phyloP scores from a whole-genome alignment of 2,329 filamentous ascomycete genomes.

The Monilinia laxa region DNA sequence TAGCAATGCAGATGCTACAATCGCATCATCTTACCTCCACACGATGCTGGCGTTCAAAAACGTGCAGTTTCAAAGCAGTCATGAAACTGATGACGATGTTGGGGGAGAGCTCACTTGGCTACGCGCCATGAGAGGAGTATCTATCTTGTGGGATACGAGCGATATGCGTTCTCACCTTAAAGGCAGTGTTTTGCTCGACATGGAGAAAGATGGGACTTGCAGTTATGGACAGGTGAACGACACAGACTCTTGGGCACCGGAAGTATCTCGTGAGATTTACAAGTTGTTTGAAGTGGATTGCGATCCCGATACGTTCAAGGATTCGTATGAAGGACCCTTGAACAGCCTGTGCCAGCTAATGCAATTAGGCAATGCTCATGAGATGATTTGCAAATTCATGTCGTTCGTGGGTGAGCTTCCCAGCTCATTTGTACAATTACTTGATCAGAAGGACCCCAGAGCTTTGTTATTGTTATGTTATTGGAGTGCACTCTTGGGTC shows the following conservation, averaged over 20 bases:
- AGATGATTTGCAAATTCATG: constrained; percentile 17
- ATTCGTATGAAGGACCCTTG: constrained; percentile 5
- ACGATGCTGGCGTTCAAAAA: constrained; percentile 24
- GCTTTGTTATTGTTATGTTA: constrained; percentile 22
- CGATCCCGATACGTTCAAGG: not conserved
- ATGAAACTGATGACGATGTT: not conserved
- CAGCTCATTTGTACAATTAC: not conserved
- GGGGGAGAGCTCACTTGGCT: constrained; percentile 1
- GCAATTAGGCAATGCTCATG: not conserved
- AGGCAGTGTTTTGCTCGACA: not conserved
- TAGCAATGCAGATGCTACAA: constrained; percentile 12
- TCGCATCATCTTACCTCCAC: constrained; percentile 17
- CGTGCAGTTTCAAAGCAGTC: not conserved
- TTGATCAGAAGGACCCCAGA: constrained; percentile 13
- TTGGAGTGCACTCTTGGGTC: constrained; percentile 21
- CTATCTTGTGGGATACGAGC: not conserved
- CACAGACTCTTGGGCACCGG: not conserved
- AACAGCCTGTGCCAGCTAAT: constrained; percentile 2
- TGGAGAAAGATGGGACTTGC: not conserved
- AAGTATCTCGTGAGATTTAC: not conserved
- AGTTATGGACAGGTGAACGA: not conserved
- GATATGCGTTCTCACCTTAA: not conserved
- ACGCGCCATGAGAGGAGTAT: constrained; percentile 10
- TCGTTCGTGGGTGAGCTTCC: constrained; percentile 19
- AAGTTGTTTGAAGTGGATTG: not conserved